Percentiles rank a stretch among this genome's conserved stretches.
These are phyloP conservation scores for Aureobasidium sp. DNA, from an alignment of 2,329 filamentous ascomycete genomes.

Conservation along the genomic window DNA sequence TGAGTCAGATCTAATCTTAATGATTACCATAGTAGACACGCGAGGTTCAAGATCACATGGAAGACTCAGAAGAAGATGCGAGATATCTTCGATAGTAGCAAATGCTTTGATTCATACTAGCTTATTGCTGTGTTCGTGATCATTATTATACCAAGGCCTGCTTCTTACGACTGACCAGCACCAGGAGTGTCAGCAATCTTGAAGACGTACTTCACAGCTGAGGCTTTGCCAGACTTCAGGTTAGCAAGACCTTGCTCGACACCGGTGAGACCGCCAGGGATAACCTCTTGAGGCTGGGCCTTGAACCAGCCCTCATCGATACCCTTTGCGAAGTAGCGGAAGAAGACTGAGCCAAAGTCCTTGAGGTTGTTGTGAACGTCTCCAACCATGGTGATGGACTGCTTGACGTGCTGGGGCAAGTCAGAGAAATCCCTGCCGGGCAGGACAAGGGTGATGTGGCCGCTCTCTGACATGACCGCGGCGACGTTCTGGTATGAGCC, in stretches of 20 bases:
- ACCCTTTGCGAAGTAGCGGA: slow-evolving; percentile 23
- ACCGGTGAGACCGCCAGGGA: slow-evolving; percentile 22
- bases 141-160: not conserved
- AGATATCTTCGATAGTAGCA: no score
- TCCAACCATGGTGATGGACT: slow-evolving; percentile 29
- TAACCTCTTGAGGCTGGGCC: slow-evolving; percentile 25
- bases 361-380: slow-evolving; percentile 23
- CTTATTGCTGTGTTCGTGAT: not conserved
- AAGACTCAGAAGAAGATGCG: no score
- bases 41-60: no score
- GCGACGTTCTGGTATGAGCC: slow-evolving; percentile 35
- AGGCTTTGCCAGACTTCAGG: slow-evolving; percentile 23
- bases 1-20: no score
- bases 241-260: slow-evolving; percentile 21
- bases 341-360: slow-evolving; percentile 28
- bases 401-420: slow-evolving; percentile 30
- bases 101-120: not conserved
- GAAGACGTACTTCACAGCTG: slow-evolving; percentile 25
- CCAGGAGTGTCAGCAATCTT: slow-evolving; percentile 22
- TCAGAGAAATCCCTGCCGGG: slow-evolving; percentile 33
- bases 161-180: slow-evolving; percentile 1
- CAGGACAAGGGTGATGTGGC: slow-evolving; percentile 33
- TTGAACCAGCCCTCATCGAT: slow-evolving; percentile 29
- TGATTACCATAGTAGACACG: not conserved
- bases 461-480: slow-evolving; percentile 33